Evolutionary conservation across 495 filamentous ascomycete genomes (phyloP), one percentile per base, ranked within the genome.

Genomic region (Podospora anserina): DNA sequence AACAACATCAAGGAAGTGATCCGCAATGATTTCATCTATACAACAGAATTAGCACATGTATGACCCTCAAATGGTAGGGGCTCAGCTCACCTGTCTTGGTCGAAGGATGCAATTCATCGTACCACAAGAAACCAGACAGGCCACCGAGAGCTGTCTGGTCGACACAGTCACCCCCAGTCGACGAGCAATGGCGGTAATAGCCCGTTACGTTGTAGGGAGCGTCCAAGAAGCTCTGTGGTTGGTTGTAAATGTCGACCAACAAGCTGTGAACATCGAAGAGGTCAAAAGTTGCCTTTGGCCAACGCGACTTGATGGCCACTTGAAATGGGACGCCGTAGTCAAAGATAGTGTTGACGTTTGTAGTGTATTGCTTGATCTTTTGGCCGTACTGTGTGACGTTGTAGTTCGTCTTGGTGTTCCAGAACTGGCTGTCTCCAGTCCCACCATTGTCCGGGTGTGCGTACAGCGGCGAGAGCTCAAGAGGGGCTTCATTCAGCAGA

Each of bases 51-150:
- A 49, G 39, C 39, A 49, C 39, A 49, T 13, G 9, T 6, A 13
- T 13, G 9, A 13, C 30, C 30, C 30, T 32, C 3, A 49, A 11
- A 13, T 49, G 5, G 9, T 49, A 84, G 66, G 83, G 81, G 61
- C 76, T 75, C 54, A 72, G 76, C 75, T 78, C 75, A 78, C 81
- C 75, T 7, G 85, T 82, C 78, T 85, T 83, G 74, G 86, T 79
- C n/a, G 83, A 86, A 18, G 89, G 88, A 78, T 92, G 90, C 73
- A 92, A 76, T 73, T 87, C 85, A 77, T 92, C 89, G 67, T 82
- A 83, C 81, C 81, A 86, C 67, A 83, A 56, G 67, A 77, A 82
- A n/a, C 83, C 78, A 53, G 74, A 74, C 49, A 74, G 69, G 32
- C 78, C 73, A 5, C 79, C 57, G 6, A 76, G 13, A 39, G 64